Percentiles rank a stretch among this genome's conserved stretches.
These are phyloP conservation scores for Nigrograna mackinnonii DNA, from an alignment of 2,329 filamentous ascomycete species.

Conservation along the genomic window DNA sequence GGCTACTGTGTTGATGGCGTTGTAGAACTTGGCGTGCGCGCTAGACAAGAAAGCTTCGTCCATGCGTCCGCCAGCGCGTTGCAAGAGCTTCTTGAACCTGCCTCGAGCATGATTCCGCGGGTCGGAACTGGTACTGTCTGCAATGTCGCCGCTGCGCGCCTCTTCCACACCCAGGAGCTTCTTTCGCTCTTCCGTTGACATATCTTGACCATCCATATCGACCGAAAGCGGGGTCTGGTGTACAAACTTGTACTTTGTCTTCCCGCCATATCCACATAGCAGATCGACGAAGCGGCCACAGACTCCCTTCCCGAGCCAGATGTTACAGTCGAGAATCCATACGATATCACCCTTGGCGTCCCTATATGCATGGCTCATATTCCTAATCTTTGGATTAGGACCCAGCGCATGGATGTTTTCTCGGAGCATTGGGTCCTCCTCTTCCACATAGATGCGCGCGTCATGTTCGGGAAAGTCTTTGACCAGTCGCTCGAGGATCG, in stretches of 20 bases:
- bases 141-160: conserved; percentile 23
- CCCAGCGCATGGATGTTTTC: conserved; percentile 65
- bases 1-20: conserved; percentile 90
- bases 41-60: conserved; percentile 96
- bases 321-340: conserved; percentile 96
- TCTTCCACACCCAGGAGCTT: conserved; percentile 30
- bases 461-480: conserved; percentile 73
- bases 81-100: conserved; percentile 25
- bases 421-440: conserved; percentile 74
- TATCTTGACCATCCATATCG: conserved; percentile 56
- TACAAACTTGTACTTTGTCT: conserved; percentile 77
- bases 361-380: conserved; percentile 90
- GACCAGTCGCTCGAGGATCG: conserved; percentile 72
- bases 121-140: conserved; percentile 28
- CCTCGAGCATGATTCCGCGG: conserved; percentile 25
- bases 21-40: conserved; percentile 95
- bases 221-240: conserved; percentile 90
- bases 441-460: conserved; percentile 75
- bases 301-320: conserved; percentile 83
- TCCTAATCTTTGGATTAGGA: conserved; percentile 97
- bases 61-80: conserved; percentile 73
- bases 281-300: conserved; percentile 88
- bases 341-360: conserved; percentile 84
- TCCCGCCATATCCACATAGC: conserved; percentile 69
- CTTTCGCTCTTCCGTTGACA: conserved; percentile 33